These are phyloP conservation scores for Ustilago tritici DNA, from an alignment of 1,284 basidiomycete species.

Conservation along the genomic window DNA sequence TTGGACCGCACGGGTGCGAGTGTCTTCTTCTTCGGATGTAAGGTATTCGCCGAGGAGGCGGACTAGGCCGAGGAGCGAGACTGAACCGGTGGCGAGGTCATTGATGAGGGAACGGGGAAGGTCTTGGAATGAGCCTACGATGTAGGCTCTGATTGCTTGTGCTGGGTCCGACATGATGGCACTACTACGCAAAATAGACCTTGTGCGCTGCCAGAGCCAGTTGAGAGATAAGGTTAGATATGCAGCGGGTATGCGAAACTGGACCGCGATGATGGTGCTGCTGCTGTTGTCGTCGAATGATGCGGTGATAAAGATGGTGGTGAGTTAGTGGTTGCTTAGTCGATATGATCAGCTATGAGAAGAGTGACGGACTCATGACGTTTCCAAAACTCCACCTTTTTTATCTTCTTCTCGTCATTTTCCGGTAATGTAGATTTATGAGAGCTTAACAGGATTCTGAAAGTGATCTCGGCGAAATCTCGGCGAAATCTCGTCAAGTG, in stretches of 20 bases:
- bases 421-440: neutral
- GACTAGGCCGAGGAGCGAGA: slow-evolving; percentile 80
- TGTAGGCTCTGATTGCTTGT: slow-evolving; percentile 52
- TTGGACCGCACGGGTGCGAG: slow-evolving; percentile 80
- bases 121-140: slow-evolving; percentile 49
- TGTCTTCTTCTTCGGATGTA: slow-evolving; percentile 83
- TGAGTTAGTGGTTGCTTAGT: neutral
- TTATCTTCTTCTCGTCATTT: neutral
- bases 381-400: slow-evolving; percentile 7
- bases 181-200: neutral
- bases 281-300: neutral
- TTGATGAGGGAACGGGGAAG: slow-evolving; percentile 54
- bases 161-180: slow-evolving; percentile 43
- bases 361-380: slow-evolving; percentile 10
- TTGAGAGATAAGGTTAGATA: too few relatives aligned
- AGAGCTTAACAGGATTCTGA: neutral
- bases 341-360: neutral
- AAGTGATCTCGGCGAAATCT: slow-evolving; percentile 11
- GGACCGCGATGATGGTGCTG: too few relatives aligned
- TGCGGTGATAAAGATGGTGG: neutral
- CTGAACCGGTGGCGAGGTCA: slow-evolving; percentile 30
- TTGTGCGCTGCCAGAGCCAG: too few relatives aligned
- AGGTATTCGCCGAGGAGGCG: slow-evolving; percentile 87
- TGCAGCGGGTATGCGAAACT: too few relatives aligned
- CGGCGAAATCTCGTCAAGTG: slow-evolving; percentile 13